Evolutionary conservation across 768 basidiomycete species (phyloP).

Genomic region (Hypsizygus marmoreus): DNA sequence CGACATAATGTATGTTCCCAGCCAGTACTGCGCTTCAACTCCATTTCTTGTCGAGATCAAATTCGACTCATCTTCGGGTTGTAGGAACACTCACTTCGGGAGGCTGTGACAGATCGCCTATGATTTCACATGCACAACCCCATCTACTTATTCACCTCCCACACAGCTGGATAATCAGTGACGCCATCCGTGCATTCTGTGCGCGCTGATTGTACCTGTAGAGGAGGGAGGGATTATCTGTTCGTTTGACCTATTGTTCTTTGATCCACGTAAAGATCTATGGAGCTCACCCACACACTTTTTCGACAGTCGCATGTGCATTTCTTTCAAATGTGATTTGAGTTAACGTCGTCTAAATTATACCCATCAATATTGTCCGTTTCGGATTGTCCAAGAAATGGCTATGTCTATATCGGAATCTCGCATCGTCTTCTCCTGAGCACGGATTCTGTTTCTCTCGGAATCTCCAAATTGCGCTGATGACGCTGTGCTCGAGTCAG

Average conservation of each 20-base stretch:
- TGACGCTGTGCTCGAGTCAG: not conserved
- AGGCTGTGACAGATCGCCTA: too few relatives aligned
- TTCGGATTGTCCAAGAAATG: not conserved
- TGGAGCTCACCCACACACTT: slow-evolving; percentile 4
- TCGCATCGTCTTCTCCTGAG: not conserved
- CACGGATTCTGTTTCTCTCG: not conserved
- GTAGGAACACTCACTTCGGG: too few relatives aligned
- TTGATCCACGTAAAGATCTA: slow-evolving; percentile 2
- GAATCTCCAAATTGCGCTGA: not conserved
- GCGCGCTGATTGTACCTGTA: not conserved
- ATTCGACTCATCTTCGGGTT: too few relatives aligned
- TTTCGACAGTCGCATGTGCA: not conserved
- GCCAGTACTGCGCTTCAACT: too few relatives aligned
- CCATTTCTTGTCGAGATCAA: too few relatives aligned
- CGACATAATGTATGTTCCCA: too few relatives aligned
- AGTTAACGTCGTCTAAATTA: slow-evolving; percentile 1
- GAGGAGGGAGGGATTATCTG: not conserved
- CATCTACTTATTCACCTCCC: slow-evolving; percentile 3
- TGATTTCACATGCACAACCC: not conserved
- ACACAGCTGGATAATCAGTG: not conserved
- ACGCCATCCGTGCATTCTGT: slow-evolving; percentile 1
- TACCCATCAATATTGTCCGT: not conserved
- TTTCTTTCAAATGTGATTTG: slow-evolving; percentile 3
- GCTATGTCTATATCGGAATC: not conserved
- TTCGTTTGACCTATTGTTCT: too few relatives aligned